Evolutionary conservation across 345 rosid species (phyloP).

Genomic region (Melaleuca alternifolia): DNA sequence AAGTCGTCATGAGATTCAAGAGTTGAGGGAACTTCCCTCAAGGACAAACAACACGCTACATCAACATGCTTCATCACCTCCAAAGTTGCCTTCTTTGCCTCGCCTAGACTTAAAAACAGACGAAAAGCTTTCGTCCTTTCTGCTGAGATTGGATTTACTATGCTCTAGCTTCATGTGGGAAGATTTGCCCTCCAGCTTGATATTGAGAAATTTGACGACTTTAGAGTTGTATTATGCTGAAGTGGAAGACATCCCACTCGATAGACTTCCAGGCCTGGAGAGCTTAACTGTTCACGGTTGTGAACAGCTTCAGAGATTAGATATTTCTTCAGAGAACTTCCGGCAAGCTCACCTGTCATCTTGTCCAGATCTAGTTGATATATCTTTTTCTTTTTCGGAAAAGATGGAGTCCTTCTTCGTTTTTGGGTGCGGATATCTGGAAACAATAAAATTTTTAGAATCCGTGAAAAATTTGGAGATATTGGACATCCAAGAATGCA

Average conservation of each 20-base stretch:
- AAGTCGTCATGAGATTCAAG: neutral
- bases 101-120: neutral
- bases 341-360: rapidly evolving
- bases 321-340: neutral
- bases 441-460: neutral
- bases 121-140: neutral
- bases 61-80: neutral
- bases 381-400: too few relatives aligned
- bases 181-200: neutral
- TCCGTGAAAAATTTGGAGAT: neutral
- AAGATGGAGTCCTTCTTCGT: neutral
- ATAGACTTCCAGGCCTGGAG: neutral
- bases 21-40: neutral
- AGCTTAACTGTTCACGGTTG: rapidly evolving
- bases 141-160: too few relatives aligned
- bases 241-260: neutral
- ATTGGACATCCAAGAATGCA: rapidly evolving
- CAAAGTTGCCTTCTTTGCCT: neutral
- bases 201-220: neutral
- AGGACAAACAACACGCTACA: neutral
- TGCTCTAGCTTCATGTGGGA: too few relatives aligned
- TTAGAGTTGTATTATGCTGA: rapidly evolving
- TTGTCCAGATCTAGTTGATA: neutral
- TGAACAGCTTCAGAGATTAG: neutral
- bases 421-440: rapidly evolving